These are phyloP conservation scores for Quercus rubra DNA, from an alignment of 306 rosid species.

Conservation along the genomic window DNA sequence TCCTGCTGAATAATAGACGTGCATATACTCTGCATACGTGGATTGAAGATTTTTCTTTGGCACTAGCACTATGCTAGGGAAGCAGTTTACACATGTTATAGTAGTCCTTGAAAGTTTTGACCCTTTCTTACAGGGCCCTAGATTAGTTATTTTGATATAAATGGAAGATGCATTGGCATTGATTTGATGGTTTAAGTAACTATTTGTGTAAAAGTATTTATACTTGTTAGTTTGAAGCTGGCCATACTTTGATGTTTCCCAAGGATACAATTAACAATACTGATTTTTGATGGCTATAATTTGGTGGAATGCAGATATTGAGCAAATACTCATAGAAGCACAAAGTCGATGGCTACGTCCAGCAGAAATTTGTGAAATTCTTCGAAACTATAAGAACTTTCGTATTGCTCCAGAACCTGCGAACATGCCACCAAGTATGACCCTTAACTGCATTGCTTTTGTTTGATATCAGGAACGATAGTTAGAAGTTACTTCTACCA, in stretches of 20 bases:
- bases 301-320: constrained; percentile 49
- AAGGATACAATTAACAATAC: neutral
- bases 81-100: neutral
- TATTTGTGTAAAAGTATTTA: neutral
- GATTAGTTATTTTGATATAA: neutral
- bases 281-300: constrained; percentile 17
- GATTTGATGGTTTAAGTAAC: neutral
- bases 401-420: constrained; percentile 64
- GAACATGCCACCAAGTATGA: constrained; percentile 65
- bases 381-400: constrained; percentile 48
- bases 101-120: neutral
- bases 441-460: constrained; percentile 14
- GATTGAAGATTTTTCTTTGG: neutral
- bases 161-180: neutral
- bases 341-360: constrained; percentile 91
- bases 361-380: constrained; percentile 84
- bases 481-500: neutral
- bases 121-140: neutral
- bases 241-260: neutral
- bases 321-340: constrained; percentile 64
- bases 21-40: neutral
- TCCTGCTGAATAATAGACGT: neutral
- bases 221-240: neutral
- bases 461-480: neutral
- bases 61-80: neutral